These are phyloP conservation scores for Lizonia empirigonia DNA, from an alignment of 2,329 filamentous ascomycete genomes.

Conservation along the genomic window DNA sequence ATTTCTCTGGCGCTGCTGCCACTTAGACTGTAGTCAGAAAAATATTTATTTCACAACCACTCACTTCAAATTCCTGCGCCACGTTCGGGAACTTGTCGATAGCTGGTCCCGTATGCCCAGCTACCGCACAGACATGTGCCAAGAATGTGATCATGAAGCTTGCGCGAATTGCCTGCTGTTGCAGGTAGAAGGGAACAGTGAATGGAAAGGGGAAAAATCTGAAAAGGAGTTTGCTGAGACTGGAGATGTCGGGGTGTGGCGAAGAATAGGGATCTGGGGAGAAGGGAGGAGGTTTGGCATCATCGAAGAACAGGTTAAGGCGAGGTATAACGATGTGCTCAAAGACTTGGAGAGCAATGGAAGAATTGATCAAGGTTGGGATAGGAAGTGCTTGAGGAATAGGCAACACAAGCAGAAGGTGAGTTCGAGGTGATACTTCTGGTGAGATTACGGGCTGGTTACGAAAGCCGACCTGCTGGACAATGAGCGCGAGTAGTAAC, in stretches of 20 bases:
- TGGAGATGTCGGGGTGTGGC: background rate
- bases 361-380: background rate
- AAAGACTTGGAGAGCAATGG: background rate
- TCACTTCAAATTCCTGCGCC: background rate
- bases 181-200: background rate
- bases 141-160: background rate
- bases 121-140: background rate
- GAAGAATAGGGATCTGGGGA: background rate
- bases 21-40: background rate
- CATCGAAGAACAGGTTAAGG: no score
- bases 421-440: background rate
- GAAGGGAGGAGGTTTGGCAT: no score
- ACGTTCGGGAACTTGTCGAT: no score
- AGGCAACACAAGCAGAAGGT: background rate
- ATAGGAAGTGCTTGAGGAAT: no score
- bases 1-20: constrained; percentile 1
- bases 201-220: background rate
- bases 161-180: background rate
- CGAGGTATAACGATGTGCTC: background rate
- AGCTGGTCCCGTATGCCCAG: background rate
- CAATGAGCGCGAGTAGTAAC: no score
- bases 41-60: background rate
- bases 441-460: no score
- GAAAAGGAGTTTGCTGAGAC: background rate
- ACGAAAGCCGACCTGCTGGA: no score